Evolutionary conservation across 139 green algal genomes (phyloP), one percentile per base, ranked within the genome.

Genomic region (Marvania coccoides): DNA sequence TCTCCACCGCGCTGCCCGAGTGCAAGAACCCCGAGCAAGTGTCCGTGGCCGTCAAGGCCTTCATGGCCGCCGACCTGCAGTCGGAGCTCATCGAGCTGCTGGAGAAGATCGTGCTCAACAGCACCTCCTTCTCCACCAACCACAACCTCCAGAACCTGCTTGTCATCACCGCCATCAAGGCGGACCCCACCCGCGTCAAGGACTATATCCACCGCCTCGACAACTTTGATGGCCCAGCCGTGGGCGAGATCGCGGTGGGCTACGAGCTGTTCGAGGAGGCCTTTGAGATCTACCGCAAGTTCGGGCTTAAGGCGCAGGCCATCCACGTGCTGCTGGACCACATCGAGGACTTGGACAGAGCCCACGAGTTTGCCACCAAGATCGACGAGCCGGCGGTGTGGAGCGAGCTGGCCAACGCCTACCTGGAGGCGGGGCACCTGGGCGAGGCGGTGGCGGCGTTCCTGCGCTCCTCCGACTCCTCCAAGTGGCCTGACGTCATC

Each of bases 91-190:
- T 99, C 45, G 94, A 99, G 83, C 84, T 99, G 71, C 87, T 99
- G 69, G 94, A 99, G 85, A 99, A 98, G 92, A 99, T 99, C 67
- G 94, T 99, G 69, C 86, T 99, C 48, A 91, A 97, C 79, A 96
- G 95, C 84, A 88, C 75, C 39, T 88, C 88, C 34, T 99, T 99
- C 88, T 88, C 71, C 74, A 95, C 90, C 81, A 99, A 99, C 79
- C 90, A 94, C 62, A 99, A 99, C 89, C 87, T 99, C 80, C 90
- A 98, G 78, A 98, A 98, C 77, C 87, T 98, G 79, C 87, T 98
- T 58, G 90, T 96, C 72, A 89, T 96, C 55, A 98, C 94, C 3
- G 94, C 94, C 73, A 97, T 99, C 85, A 98, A 98, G 67, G 68
- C 77, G 30, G 78, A 85, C 71, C 73, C 79, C 61, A 63, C 68